Conservation (phyloP, 495 filamentous ascomycete genomes). For the Staphylotrichum longicolle region DNA sequence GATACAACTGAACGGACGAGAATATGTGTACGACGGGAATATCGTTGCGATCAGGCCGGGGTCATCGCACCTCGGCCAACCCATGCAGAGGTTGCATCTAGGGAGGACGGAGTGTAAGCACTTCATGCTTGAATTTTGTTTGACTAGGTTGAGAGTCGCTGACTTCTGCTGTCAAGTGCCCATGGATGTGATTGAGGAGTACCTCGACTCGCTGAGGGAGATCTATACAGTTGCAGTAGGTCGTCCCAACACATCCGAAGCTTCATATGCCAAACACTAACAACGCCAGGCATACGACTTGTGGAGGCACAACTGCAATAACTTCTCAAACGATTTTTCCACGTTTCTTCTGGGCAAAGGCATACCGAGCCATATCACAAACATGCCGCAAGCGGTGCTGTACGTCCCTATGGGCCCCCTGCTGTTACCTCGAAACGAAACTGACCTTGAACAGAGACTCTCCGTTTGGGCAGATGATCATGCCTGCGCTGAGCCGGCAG, state of each 20-base stretch:
- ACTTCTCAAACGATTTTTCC: constrained; percentile 91
- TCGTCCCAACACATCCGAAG: constrained; percentile 7
- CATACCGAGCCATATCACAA: constrained; percentile 86
- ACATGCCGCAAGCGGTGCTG: constrained; percentile 80
- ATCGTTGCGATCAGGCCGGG: constrained; percentile 80
- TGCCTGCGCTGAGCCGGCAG: constrained; percentile 72
- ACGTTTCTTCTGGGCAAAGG: constrained; percentile 88
- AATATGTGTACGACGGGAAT: constrained; percentile 59
- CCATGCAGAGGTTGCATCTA: constrained; percentile 71
- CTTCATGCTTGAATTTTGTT: background rate
- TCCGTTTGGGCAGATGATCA: constrained; percentile 86
- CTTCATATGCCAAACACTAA: constrained; percentile 11
- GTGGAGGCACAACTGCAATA: constrained; percentile 90
- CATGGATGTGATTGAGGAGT: constrained; percentile 81
- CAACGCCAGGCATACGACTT: constrained; percentile 71
- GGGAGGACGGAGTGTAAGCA: constrained; percentile 61
- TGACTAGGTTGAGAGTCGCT: background rate
- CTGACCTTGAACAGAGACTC: constrained; percentile 52
- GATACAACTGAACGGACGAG: constrained; percentile 69
- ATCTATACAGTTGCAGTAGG: constrained; percentile 79
- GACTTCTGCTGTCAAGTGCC: constrained; percentile 49
- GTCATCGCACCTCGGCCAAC: constrained; percentile 77
- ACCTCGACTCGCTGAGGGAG: constrained; percentile 75
- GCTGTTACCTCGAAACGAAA: background rate
- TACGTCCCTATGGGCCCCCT: constrained; percentile 6